Percentiles rank a stretch among this genome's conserved stretches.
Conservation (phyloP, 176 grass and related monocot genomes). For the Carex scoparia region DNA sequence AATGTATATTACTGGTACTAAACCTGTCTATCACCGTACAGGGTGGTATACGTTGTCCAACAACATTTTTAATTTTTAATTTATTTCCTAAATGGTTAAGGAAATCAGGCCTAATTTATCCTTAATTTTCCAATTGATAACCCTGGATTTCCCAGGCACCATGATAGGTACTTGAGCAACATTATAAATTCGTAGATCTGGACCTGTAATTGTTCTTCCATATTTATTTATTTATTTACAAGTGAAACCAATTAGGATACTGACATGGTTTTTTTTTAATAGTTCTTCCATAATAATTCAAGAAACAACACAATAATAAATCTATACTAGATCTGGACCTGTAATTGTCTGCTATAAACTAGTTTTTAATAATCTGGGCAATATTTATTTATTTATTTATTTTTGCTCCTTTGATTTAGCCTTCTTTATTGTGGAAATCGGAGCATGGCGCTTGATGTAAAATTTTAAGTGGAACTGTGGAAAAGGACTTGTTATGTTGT, state of each 20-base stretch:
- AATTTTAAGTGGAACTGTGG: neutral
- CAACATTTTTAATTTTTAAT: neutral
- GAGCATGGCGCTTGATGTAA: neutral
- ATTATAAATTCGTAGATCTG: neutral
- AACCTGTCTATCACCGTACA: neutral
- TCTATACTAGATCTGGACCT: neutral
- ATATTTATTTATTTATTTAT: neutral
- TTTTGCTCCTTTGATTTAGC: neutral
- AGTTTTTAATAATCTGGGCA: neutral
- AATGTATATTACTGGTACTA: neutral
- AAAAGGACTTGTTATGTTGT: neutral
- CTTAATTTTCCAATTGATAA: neutral
- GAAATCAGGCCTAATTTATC: neutral
- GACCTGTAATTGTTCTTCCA: conserved; percentile 38
- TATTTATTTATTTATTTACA: conserved; percentile 18
- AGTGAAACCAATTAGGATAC: neutral
- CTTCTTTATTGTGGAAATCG: neutral
- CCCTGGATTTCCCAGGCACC: neutral
- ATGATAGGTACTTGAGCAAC: neutral
- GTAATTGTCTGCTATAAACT: neutral
- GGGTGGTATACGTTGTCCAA: neutral
- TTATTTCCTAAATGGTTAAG: neutral
- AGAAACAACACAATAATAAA: neutral
- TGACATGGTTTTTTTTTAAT: conserved; percentile 18
- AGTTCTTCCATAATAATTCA: conserved; percentile 6